phyloP scores from a whole-genome alignment of 2,329 filamentous ascomycete genomes.

The Aspergillus ibericus region DNA sequence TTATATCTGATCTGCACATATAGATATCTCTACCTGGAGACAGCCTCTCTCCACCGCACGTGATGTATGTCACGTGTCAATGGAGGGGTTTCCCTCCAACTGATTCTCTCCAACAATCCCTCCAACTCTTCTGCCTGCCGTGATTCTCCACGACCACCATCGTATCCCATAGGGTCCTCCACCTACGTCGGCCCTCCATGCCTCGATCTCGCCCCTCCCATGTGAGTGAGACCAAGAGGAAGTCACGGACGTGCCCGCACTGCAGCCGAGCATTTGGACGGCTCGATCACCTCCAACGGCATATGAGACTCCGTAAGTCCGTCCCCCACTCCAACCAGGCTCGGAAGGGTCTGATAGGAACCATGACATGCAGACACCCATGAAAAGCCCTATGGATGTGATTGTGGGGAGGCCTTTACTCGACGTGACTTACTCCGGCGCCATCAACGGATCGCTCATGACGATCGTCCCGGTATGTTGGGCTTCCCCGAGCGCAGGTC shows the following conservation, averaged over 20 bases:
- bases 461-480: slow-evolving; percentile 1
- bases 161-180: too few species aligned
- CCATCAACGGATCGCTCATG: slow-evolving; percentile 13
- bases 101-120: too few species aligned
- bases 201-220: too few species aligned
- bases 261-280: slow-evolving; percentile 17
- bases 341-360: background rate
- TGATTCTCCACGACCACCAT: too few species aligned
- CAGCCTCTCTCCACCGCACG: too few species aligned
- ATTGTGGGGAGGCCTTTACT: slow-evolving; percentile 15
- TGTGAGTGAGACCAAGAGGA: background rate
- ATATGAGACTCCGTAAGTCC: slow-evolving; percentile 15
- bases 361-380: slow-evolving; percentile 13
- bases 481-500: background rate
- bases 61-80: too few species aligned
- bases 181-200: too few species aligned
- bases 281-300: slow-evolving; percentile 18
- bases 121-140: too few species aligned
- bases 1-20: too few species aligned
- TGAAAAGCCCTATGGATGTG: slow-evolving; percentile 17
- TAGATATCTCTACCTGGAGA: too few species aligned
- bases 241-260: slow-evolving; percentile 11
- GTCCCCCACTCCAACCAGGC: background rate
- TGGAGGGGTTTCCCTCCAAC: too few species aligned
- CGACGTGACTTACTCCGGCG: slow-evolving; percentile 18